Conservation (phyloP, 371 early-diverging fungal genomes). For the Gilbertella persicaria region DNA sequence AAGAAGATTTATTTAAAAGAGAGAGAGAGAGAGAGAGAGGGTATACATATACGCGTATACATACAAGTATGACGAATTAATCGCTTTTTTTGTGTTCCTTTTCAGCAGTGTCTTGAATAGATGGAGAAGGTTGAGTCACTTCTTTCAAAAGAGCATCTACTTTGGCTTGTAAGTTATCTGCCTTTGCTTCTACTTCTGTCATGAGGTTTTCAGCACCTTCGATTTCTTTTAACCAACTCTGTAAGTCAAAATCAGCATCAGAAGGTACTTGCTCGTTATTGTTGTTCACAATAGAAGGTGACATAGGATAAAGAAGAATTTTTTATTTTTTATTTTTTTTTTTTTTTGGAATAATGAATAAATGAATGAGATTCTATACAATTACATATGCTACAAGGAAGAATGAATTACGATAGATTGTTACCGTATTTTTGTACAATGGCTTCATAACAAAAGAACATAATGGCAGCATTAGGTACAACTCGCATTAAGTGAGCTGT, state of each 20-base stretch:
- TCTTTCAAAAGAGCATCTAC: conserved; percentile 42
- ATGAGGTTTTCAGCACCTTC: conserved; percentile 44
- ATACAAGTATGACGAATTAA: neutral
- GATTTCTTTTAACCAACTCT: conserved; percentile 45
- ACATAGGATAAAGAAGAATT: conserved; percentile 5
- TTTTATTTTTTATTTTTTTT: neutral
- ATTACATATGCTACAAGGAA: neutral
- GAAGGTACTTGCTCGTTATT: conserved; percentile 1
- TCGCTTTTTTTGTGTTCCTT: conserved; percentile 1
- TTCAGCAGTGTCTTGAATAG: neutral
- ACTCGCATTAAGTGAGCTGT: conserved; percentile 93
- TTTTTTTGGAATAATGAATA: neutral
- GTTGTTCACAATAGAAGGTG: conserved; percentile 13
- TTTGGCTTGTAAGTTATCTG: conserved; percentile 38
- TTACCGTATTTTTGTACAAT: conserved; percentile 63
- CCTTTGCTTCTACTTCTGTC: conserved; percentile 41
- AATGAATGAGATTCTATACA: neutral
- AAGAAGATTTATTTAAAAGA: conserved; percentile 3
- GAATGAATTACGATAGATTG: neutral
- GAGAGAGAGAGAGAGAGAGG: neutral
- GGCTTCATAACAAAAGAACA: conserved; percentile 92
- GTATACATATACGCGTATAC: conserved; percentile 4
- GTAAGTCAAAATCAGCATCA: conserved; percentile 32
- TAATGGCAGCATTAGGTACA: conserved; percentile 95
- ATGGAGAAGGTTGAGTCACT: conserved; percentile 11